Conservation (phyloP, 1,284 basidiomycete genomes). For the Lentinula novae-zelandiae region DNA sequence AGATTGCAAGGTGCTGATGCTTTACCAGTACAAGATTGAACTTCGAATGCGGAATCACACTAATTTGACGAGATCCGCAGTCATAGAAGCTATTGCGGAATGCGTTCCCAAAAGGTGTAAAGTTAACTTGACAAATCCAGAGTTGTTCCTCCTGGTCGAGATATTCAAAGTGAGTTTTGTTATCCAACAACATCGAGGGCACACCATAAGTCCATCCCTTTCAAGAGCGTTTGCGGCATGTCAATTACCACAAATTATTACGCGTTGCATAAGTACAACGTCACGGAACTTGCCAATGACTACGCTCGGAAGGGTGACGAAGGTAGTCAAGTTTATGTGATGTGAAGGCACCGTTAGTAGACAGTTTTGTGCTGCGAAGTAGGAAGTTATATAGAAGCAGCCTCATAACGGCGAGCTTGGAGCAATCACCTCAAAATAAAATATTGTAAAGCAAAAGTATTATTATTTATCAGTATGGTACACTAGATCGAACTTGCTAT, state of each 20-base stretch:
- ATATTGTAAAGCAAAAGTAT: not conserved
- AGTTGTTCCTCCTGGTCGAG: constrained; percentile 72
- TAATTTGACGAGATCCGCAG: constrained; percentile 48
- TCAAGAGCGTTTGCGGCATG: constrained; percentile 67
- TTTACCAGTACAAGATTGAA: constrained; percentile 72
- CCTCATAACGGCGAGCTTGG: too few relatives aligned
- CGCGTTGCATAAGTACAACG: constrained; percentile 67
- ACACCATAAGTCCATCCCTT: not conserved
- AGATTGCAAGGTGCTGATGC: not conserved
- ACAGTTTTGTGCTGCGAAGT: too few relatives aligned
- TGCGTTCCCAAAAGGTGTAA: constrained; percentile 63
- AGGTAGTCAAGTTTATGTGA: not conserved
- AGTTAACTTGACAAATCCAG: constrained; percentile 64
- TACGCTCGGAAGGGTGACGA: not conserved
- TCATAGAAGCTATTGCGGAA: constrained; percentile 65
- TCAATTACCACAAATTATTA: constrained; percentile 72
- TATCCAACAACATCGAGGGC: not conserved
- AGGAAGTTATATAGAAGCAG: too few relatives aligned
- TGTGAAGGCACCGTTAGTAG: too few relatives aligned
- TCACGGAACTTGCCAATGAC: constrained; percentile 55
- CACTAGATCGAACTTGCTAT: not conserved
- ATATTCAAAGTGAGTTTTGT: constrained; percentile 64
- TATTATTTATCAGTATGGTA: constrained; percentile 11
- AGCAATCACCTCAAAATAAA: too few relatives aligned
- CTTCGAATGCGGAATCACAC: constrained; percentile 70